Evolutionary conservation across 164 flowering plant genomes (phyloP), one percentile per base, ranked within the genome.

Genomic region (Vitis rotundifolia): DNA sequence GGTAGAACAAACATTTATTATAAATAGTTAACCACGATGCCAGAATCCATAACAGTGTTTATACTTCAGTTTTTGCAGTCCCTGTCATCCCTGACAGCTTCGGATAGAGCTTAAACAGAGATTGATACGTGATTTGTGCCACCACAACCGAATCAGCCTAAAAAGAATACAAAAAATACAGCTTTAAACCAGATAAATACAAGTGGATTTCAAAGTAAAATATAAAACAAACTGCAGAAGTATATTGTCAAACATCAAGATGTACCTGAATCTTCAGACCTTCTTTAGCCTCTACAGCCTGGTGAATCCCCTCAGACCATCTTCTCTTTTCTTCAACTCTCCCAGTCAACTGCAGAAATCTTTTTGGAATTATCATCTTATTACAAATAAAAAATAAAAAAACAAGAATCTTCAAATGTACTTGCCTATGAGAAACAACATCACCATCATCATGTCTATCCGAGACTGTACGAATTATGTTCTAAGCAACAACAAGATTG

Each of bases 1-100:
- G 22, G 10, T 29, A 3, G 22, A 16, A 69, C 18, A 48, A 63
- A 51, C 26, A 59, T 47, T 57, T 12, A 70, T 19, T 49, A 71
- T 16, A 26, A 15, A 15, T 2, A 59, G 15, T 11, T 9, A 18
- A 48, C 29, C 9, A 63, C n/a, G 12, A 55, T 18, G 26, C 26
- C 26, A 22, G 37, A 59, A 61, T 57, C 19, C 14, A 55, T 9
- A 53, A 3, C 6, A 61, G 16, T 3, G 29, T 54, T 8, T 76
- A 58, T 84, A 95, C 99, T 80, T 95, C 99, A 64, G 99, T 95
- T 81, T 95, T 95, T 76, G 99, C 99, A 63, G 99, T 95, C 73
- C 98, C 99, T 51, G 99, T 95, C 99, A 95, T 95, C 75, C 99
- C 99, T 49, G 99, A 91, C 61, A 95, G 86, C 82, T 91, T 95